Percentiles rank a stretch among this genome's conserved stretches.
phyloP scores from a whole-genome alignment of 1,139 yeast genomes.

The Blastobotrys raffinosifermentans region DNA sequence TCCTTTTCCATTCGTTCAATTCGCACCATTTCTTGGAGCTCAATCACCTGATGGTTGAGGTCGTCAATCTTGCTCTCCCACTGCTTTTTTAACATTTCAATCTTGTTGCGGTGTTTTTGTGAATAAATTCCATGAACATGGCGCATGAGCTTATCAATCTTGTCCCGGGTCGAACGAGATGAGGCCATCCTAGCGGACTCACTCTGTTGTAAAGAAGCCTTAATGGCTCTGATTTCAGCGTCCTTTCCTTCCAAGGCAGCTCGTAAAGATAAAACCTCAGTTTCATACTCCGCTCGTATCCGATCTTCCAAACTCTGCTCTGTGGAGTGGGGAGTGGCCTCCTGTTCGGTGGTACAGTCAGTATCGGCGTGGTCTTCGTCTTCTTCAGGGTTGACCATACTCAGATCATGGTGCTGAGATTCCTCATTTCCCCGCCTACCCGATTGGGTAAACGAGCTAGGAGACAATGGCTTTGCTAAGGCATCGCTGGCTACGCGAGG shows the following conservation, averaged over 20 bases:
- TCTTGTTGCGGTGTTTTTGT: slow-evolving; percentile 63
- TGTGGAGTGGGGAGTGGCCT: too few relatives aligned
- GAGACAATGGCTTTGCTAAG: neutral
- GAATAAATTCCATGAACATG: slow-evolving; percentile 64
- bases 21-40: slow-evolving; percentile 40
- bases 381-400: neutral
- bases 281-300: slow-evolving; percentile 15
- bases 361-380: neutral
- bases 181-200: slow-evolving; percentile 33
- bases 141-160: slow-evolving; percentile 54
- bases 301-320: slow-evolving; percentile 5
- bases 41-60: slow-evolving; percentile 40
- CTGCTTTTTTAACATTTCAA: slow-evolving; percentile 46
- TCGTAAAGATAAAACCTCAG: slow-evolving; percentile 22
- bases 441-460: too few relatives aligned
- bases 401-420: slow-evolving; percentile 1
- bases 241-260: slow-evolving; percentile 27
- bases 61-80: slow-evolving; percentile 42
- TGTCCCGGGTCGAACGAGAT: slow-evolving; percentile 39
- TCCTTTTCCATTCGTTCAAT: slow-evolving; percentile 50
- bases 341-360: neutral
- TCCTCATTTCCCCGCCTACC: too few relatives aligned
- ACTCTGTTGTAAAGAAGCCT: slow-evolving; percentile 16
- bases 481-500: slow-evolving; percentile 1
- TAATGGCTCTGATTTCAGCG: slow-evolving; percentile 21